Base-by-base conservation (phyloP, 2,329 filamentous ascomycete species). In the Ilyonectria destructans region DNA sequence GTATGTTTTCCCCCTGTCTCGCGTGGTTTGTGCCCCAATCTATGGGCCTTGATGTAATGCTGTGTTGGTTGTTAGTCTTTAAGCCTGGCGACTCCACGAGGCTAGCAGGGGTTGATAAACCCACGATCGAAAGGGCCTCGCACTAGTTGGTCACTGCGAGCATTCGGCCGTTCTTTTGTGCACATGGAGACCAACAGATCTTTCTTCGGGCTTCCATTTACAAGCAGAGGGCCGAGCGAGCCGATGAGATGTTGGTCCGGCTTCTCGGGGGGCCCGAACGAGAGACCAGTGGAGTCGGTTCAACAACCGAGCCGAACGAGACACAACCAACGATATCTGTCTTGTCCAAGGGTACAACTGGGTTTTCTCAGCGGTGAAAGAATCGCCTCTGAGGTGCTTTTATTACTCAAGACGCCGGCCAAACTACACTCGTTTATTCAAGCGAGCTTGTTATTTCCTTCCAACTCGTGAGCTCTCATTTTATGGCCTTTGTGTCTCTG, bases 21-120 rank as follows among this genome's bases (percentile, higher is more conserved):
- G 37, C 37, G 37, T 37, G 13, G 15, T 40, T 40, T 35, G 37
- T 37, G 10, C 31, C 29, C 51, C 31, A 37, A 37, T 12, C 17
- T 35, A 21, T 55, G 23, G 10, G 15, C 48, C 21, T 13, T 40
- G 35, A 61, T 56, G 51, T 56, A 56, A 62, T 56, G 51, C 40
- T 62, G 60, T 62, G 51, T 62, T 62, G 60, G 60, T 62, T 62
- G 59, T 55, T 55, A 31, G 48, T 43, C 46, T 66, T 61, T 58
- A 37, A 55, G 51, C 29, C 31, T 37, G 51, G 51, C 51, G 51
- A 62, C 43, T 31, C 58, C 12, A n/a, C 37, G 49, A 55, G 26
- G 26, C 49, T 49, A 48, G 58, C 58, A 49, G 35, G 58, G 58
- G 37, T 26, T 45, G 33, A 62, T 55, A 31, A 52, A 17, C 49